Conservation (phyloP, 2,329 filamentous ascomycete genomes). For the Atkinsonella hypoxylon region DNA sequence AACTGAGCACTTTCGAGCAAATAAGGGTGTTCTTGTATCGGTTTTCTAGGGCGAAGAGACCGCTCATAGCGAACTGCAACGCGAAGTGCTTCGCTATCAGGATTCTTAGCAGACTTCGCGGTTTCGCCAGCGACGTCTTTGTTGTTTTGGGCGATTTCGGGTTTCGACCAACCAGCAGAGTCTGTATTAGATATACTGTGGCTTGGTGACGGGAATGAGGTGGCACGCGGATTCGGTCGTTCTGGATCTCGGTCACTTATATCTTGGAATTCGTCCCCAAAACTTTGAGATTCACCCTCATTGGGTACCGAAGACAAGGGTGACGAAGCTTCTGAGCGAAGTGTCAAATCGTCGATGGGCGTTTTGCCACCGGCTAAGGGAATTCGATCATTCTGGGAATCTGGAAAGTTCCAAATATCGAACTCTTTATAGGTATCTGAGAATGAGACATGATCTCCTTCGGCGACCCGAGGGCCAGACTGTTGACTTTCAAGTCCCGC, state of each 20-base stretch:
- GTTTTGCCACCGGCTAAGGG: neutral
- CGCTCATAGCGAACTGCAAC: slow-evolving; percentile 27
- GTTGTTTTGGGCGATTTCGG: neutral
- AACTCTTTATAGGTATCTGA: neutral
- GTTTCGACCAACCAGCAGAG: neutral
- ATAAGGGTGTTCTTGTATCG: slow-evolving; percentile 50
- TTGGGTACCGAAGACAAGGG: slow-evolving; percentile 22
- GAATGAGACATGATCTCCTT: neutral
- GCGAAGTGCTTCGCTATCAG: slow-evolving; percentile 12
- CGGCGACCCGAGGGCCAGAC: neutral
- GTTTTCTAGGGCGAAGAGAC: slow-evolving; percentile 45
- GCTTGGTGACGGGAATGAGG: neutral
- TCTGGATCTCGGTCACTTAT: neutral
- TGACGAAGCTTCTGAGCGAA: slow-evolving; percentile 17
- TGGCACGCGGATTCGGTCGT: neutral
- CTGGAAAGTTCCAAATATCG: slow-evolving; percentile 26
- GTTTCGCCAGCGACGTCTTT: neutral
- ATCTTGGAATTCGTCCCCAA: neutral
- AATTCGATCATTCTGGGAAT: slow-evolving; percentile 16
- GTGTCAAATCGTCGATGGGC: neutral
- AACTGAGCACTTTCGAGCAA: slow-evolving; percentile 44
- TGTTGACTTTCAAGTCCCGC: slow-evolving; percentile 28
- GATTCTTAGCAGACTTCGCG: neutral
- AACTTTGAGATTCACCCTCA: slow-evolving; percentile 13
- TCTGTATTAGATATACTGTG: neutral